phyloP scores from a whole-genome alignment of 2,329 filamentous ascomycete genomes.

The Chaetomium strumarium region DNA sequence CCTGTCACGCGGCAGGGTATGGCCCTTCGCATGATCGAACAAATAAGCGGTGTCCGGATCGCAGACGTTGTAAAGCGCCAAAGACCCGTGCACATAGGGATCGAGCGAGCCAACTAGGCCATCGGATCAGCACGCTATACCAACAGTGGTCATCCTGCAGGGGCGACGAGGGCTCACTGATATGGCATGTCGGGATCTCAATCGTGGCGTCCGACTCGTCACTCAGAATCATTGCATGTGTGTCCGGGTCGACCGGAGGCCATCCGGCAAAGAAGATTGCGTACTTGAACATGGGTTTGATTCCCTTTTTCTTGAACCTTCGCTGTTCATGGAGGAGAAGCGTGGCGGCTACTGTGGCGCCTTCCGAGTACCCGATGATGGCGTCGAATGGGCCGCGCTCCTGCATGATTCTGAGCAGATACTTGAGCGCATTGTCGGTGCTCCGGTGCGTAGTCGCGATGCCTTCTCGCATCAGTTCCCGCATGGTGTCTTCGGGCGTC shows the following conservation, averaged over 20 bases:
- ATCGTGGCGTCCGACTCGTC: slow-evolving; percentile 46
- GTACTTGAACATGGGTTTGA: slow-evolving; percentile 38
- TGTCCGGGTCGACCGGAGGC: slow-evolving; percentile 43
- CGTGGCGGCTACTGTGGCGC: slow-evolving; percentile 50
- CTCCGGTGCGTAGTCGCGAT: slow-evolving; percentile 31
- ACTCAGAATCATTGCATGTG: slow-evolving; percentile 40
- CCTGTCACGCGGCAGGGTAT: slow-evolving; percentile 52
- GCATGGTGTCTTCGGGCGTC: slow-evolving; percentile 51
- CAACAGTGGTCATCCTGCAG: neutral
- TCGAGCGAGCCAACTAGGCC: slow-evolving; percentile 46
- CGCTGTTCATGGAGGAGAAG: slow-evolving; percentile 46
- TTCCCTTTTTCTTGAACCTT: slow-evolving; percentile 31
- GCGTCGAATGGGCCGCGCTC: slow-evolving; percentile 44
- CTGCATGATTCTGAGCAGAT: slow-evolving; percentile 41
- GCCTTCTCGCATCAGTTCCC: slow-evolving; percentile 37
- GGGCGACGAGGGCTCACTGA: slow-evolving; percentile 32
- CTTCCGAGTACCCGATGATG: slow-evolving; percentile 57
- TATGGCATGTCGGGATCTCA: slow-evolving; percentile 47
- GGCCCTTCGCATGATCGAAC: slow-evolving; percentile 62
- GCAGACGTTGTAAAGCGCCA: slow-evolving; percentile 57
- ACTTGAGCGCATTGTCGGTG: slow-evolving; percentile 38
- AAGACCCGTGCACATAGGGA: slow-evolving; percentile 54
- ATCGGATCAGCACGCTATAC: neutral
- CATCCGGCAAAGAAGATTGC: slow-evolving; percentile 49
- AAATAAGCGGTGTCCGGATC: slow-evolving; percentile 52